phyloP scores from a whole-genome alignment of 2,329 filamentous ascomycete species.

The Microdochium nivale region DNA sequence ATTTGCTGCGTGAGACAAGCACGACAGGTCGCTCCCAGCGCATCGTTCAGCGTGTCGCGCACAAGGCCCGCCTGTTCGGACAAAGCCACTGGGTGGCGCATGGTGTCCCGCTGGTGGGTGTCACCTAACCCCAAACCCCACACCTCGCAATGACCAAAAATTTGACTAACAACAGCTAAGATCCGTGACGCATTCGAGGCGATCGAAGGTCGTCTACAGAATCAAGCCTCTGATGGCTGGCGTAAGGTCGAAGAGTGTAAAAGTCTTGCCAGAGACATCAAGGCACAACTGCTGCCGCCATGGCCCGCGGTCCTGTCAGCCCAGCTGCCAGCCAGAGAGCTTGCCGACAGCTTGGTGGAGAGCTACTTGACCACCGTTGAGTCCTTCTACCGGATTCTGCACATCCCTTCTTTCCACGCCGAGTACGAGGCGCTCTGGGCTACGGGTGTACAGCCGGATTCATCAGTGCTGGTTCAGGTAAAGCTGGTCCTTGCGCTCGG shows the following conservation, averaged over 20 bases:
- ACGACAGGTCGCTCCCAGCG: conserved; percentile 10
- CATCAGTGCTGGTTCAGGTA: conserved; percentile 40
- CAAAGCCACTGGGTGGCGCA: conserved; percentile 42
- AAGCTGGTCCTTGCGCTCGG: conserved; percentile 46
- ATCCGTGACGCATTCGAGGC: conserved; percentile 11
- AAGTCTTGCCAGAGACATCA: conserved; percentile 28
- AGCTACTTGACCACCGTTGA: conserved; percentile 50
- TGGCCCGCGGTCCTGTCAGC: background rate
- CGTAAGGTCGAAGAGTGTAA: conserved; percentile 28
- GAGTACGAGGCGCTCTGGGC: conserved; percentile 42
- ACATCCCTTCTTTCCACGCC: conserved; percentile 45
- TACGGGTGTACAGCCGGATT: conserved; percentile 22
- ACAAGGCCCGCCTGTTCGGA: conserved; percentile 49
- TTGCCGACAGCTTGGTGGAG: conserved; percentile 42
- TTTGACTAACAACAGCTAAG: conserved; percentile 3
- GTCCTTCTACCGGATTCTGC: conserved; percentile 46
- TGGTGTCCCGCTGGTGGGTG: no score
- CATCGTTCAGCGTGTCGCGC: conserved; percentile 33
- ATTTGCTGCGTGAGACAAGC: conserved; percentile 12
- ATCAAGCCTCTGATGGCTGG: conserved; percentile 20
- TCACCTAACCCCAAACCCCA: no score
- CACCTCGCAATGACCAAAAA: no score
- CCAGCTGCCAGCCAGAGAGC: conserved; percentile 23
- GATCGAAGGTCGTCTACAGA: conserved; percentile 1
- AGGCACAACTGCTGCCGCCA: conserved; percentile 23